Conservation (phyloP, 441 rosid genomes). For the Iberis amara region DNA sequence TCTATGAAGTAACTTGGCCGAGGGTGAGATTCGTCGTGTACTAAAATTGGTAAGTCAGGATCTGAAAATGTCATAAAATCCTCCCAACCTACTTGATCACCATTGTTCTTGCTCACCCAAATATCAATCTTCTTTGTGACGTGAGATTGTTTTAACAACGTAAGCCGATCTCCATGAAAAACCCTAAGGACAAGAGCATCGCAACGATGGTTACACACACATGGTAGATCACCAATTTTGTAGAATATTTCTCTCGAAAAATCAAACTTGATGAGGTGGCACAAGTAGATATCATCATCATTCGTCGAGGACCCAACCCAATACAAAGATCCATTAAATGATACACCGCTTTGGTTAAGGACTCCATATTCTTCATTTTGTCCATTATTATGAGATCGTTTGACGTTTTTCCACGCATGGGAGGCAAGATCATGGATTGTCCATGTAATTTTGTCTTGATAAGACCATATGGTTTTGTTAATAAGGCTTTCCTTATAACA, state of each 20-base stretch:
- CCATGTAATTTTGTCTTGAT: background rate
- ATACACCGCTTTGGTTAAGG: background rate
- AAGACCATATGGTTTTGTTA: constrained; percentile 5
- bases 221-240: constrained; percentile 7
- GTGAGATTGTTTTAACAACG: constrained; percentile 10
- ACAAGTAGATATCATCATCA: background rate
- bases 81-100: constrained; percentile 1
- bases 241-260: background rate
- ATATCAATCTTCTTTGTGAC: constrained; percentile 12
- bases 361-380: too few species aligned
- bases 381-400: background rate
- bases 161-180: constrained; percentile 2
- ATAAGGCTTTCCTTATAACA: background rate
- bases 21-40: background rate
- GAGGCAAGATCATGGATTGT: constrained; percentile 3
- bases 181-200: constrained; percentile 8
- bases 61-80: background rate
- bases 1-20: constrained; percentile 21
- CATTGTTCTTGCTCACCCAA: constrained; percentile 18
- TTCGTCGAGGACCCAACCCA: background rate
- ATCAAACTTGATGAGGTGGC: background rate
- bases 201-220: background rate
- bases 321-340: constrained; percentile 15
- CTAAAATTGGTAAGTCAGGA: background rate
- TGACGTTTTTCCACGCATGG: constrained; percentile 1